These are phyloP conservation scores for Cystobasidium slooffiae DNA, from an alignment of 1,284 basidiomycete species.

Conservation along the genomic window DNA sequence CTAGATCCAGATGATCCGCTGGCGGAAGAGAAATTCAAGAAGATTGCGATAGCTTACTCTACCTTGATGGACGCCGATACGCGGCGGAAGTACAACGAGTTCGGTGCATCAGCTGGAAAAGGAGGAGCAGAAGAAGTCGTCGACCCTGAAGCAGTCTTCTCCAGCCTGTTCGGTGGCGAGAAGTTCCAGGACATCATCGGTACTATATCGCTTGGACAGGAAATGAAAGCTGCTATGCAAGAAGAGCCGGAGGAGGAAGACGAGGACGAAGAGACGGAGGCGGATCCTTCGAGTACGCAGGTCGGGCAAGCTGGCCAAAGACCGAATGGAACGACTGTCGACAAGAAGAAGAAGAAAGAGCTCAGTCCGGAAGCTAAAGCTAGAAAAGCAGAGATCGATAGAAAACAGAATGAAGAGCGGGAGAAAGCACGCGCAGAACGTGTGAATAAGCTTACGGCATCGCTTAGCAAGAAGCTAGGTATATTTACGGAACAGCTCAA, in stretches of 20 bases:
- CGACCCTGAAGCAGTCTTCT: conserved; percentile 87
- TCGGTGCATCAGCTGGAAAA: conserved; percentile 57
- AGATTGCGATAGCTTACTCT: conserved; percentile 56
- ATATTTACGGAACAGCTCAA: conserved; percentile 88
- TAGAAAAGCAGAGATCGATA: conserved; percentile 65
- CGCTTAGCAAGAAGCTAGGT: conserved; percentile 81
- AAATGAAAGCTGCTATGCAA: conserved; percentile 98
- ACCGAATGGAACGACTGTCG: not conserved
- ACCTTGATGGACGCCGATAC: conserved; percentile 79
- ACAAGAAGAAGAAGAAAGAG: conserved; percentile 41
- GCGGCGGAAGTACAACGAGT: conserved; percentile 90
- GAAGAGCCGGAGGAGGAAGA: conserved; percentile 80
- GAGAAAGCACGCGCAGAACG: conserved; percentile 76
- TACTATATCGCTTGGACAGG: conserved; percentile 73
- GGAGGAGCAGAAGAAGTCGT: conserved; percentile 57
- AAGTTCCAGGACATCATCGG: conserved; percentile 62
- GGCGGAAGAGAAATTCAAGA: conserved; percentile 75
- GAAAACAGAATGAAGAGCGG: conserved; percentile 69
- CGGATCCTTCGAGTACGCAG: not conserved
- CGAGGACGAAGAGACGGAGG: conserved; percentile 57
- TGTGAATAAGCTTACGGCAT: conserved; percentile 78
- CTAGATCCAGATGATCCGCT: conserved; percentile 79
- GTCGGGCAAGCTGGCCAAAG: conserved; percentile 5
- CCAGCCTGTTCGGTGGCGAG: conserved; percentile 77
- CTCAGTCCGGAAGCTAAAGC: conserved; percentile 61